phyloP scores from a whole-genome alignment of 2,329 filamentous ascomycete species.

The Hypoxylon sp. region DNA sequence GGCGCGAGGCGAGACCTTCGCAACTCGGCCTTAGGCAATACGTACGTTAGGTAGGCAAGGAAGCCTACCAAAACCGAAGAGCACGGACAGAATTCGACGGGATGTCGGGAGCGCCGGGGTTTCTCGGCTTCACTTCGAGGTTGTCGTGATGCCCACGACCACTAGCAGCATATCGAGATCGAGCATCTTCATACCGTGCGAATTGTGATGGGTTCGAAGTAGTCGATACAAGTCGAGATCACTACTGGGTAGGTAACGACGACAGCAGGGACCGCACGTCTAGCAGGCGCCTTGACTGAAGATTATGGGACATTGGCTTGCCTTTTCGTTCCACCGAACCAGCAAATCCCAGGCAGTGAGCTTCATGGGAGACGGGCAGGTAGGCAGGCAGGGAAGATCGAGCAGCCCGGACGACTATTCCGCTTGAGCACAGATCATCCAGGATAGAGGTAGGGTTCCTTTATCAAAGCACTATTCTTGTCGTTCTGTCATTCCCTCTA shows the following conservation, averaged over 20 bases:
- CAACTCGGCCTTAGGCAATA: not conserved
- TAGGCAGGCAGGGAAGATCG: not conserved
- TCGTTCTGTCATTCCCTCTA: not conserved
- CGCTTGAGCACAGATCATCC: not conserved
- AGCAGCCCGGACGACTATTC: not conserved
- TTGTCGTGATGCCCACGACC: constrained; percentile 13
- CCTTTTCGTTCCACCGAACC: not conserved
- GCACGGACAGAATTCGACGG: constrained; percentile 7
- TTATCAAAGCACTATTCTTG: not conserved
- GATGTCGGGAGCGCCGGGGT: constrained; percentile 17
- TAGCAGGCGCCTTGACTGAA: not conserved
- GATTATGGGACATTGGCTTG: not conserved
- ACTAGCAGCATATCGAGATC: constrained; percentile 1
- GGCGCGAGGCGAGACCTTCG: not conserved
- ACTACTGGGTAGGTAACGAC: too few species aligned
- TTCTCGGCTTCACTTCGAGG: constrained; percentile 3
- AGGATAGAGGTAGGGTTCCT: constrained; percentile 1
- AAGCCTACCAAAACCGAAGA: not conserved
- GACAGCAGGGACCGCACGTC: not conserved
- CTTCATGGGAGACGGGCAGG: not conserved
- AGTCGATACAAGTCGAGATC: constrained; percentile 29
- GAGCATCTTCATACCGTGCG: constrained; percentile 28
- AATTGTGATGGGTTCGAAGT: constrained; percentile 22
- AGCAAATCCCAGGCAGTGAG: not conserved
- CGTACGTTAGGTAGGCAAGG: constrained; percentile 1